Evolutionary conservation across 2,329 filamentous ascomycete genomes (phyloP).

Genomic region (Aspergillus udagawae): DNA sequence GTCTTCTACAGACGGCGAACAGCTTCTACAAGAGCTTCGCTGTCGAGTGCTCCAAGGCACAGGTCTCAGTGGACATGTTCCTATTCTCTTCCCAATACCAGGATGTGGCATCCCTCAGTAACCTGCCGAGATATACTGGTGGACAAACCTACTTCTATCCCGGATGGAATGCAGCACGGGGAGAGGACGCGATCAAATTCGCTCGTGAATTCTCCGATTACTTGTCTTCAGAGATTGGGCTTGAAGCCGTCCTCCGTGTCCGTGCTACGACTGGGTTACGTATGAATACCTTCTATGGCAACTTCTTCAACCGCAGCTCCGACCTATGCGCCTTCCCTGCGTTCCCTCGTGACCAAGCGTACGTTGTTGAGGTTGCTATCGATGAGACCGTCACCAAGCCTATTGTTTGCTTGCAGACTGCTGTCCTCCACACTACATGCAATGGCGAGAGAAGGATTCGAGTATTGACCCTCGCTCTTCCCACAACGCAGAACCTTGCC

Average conservation of each 20-base stretch:
- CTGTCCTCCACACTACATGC: slow-evolving; percentile 94
- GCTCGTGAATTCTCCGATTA: slow-evolving; percentile 96
- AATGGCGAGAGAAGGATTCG: slow-evolving; percentile 94
- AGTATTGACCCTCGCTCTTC: slow-evolving; percentile 87
- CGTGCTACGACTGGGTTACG: slow-evolving; percentile 89
- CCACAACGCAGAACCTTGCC: slow-evolving; percentile 84
- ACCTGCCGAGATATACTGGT: slow-evolving; percentile 91
- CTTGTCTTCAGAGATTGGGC: slow-evolving; percentile 89
- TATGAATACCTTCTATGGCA: slow-evolving; percentile 98
- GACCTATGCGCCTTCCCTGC: slow-evolving; percentile 97
- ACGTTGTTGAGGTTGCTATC: slow-evolving; percentile 96
- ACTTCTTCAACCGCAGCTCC: slow-evolving; percentile 98
- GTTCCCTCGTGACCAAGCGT: slow-evolving; percentile 94
- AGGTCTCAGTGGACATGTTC: slow-evolving; percentile 98
- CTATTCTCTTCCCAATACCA: slow-evolving; percentile 94
- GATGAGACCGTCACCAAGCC: slow-evolving; percentile 91
- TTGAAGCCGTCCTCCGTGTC: slow-evolving; percentile 93
- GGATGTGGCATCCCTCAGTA: slow-evolving; percentile 93
- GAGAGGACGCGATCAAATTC: slow-evolving; percentile 96
- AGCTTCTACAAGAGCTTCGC: slow-evolving; percentile 99
- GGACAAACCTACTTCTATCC: slow-evolving; percentile 99
- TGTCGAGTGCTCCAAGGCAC: slow-evolving; percentile 97
- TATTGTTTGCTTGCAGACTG: slow-evolving; percentile 87
- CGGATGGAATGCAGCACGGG: slow-evolving; percentile 90
- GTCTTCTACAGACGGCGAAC: slow-evolving; percentile 83